Evolutionary conservation across 768 basidiomycete genomes (phyloP), one percentile per base, ranked within the genome.

Genomic region (Suillus plorans): DNA sequence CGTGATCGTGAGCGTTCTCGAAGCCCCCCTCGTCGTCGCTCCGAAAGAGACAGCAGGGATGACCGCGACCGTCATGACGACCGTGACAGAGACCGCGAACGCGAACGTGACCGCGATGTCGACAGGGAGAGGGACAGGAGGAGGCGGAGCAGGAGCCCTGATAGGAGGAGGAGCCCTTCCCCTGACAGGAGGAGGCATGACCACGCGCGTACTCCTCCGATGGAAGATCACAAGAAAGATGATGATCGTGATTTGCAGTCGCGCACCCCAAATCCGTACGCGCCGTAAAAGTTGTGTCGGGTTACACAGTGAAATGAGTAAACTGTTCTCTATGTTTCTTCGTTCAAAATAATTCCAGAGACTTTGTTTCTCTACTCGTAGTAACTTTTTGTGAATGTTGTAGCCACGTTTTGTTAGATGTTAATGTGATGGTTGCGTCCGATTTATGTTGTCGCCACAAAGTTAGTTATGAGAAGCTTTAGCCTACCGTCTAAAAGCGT

Each of bases 181-280:
- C 82, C 82, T 2, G 77, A 80, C 55, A 79, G 78, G 68, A 78
- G 77, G 64, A 74, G 71, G 57, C 80, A 84, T 7, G 85, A 86
- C 59, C 78, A 80, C 49, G 83, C 84, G 31, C 81, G 82, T 74
- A 85, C 87, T 55, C 87, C 85, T 60, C 80, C 81, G 6, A 69
- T 71, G 63, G 79, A 80, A 63, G 79, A 82, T 13, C 70, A 66
- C 55, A 81, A 81, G 67, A 77, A 78, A 53, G 82, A 83, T 52
- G 82, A 81, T 67, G 81, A 82, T 20, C 82, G 81, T 8, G 86
- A 87, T 60, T 77, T 80, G 73, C 84, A 28, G 7, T 65, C 68
- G 12, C 73, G 83, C 60, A 82, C 82, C 68, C 87, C 86, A 9
- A 87, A 88, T 44, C 85, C 86, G 39, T 87, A 85, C 67, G 86